Evolutionary conservation across 1,139 yeast genomes (phyloP), one percentile per base, ranked within the genome.

Genomic region (Yamadazyma friedrichii): DNA sequence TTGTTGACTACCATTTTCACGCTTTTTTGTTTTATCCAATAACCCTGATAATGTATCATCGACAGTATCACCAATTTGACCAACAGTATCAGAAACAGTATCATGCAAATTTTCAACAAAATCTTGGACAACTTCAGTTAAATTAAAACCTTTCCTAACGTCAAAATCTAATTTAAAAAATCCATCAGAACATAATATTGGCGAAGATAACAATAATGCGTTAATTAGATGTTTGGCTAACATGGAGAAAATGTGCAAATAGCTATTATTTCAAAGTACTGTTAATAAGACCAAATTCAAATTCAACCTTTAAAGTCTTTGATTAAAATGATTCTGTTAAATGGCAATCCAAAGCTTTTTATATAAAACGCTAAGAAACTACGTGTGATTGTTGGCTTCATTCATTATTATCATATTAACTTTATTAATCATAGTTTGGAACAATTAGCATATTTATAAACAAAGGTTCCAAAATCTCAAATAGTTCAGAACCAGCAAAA

Each of bases 151-250:
- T 33, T 62, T 55, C 40, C 57, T 56, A 25, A 64, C 52, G 36
- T 56, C 56, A 41, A 64, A 64, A 39, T 62, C 62, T 9, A 64
- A 32, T 42, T 51, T 60, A 15, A 51, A 53, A 42, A 54, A 58
- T 4, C 62, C 65, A 42, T 56, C 60, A 13, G 42, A 40, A 31
- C 58, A 55, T 5, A 45, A 31, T 9, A 48, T 51, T 15, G 48
- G 42, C 3, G 51, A 40, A n/a, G 46, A 38, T 12, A 50, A 34
- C 12, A 47, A 41, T 17, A 44, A 41, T 12, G 54, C 35, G 28
- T 46, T 34, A 15, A 51, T 33, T 22, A 52, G 52, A 45, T 52
- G 55, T 51, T 39, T 41, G 51, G 53, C 44, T 26, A 45, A 42
- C 49, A 45, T 47, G 30, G 24, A 20, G 24, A 10, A n/a, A n/a